A percentile compares a stretch with the other conserved stretches of the same genome.
Evolutionary conservation across 2,329 filamentous ascomycete genomes (phyloP).

Genomic region (Lizonia empirigonia): DNA sequence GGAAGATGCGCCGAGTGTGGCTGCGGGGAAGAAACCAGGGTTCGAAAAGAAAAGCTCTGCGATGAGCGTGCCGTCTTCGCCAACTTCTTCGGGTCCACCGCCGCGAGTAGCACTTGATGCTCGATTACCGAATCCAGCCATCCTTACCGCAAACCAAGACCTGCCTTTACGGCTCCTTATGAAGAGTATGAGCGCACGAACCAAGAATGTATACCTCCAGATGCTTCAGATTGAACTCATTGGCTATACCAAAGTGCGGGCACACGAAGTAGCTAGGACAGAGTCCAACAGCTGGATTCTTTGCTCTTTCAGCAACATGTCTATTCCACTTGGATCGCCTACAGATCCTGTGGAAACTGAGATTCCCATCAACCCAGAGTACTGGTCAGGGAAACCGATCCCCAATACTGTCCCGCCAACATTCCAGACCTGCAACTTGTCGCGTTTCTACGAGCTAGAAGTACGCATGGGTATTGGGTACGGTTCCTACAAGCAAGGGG

Average conservation of each 20-base stretch:
- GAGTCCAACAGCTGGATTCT: slow-evolving; percentile 80
- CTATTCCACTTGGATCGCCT: slow-evolving; percentile 68
- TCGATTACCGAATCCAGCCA: slow-evolving; percentile 81
- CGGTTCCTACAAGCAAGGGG: slow-evolving; percentile 61
- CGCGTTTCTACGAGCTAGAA: slow-evolving; percentile 81
- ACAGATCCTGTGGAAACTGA: slow-evolving; percentile 68
- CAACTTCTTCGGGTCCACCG: slow-evolving; percentile 28
- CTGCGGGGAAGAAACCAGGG: slow-evolving; percentile 61
- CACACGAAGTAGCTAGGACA: slow-evolving; percentile 72
- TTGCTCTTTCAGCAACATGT: slow-evolving; percentile 71
- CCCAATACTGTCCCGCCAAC: slow-evolving; percentile 87
- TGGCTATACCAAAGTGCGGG: slow-evolving; percentile 77
- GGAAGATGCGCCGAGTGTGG: slow-evolving; percentile 34
- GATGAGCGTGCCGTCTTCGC: slow-evolving; percentile 23
- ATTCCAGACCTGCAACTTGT: slow-evolving; percentile 88
- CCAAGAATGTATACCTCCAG: slow-evolving; percentile 74
- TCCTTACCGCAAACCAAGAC: slow-evolving; percentile 87
- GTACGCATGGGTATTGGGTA: slow-evolving; percentile 78
- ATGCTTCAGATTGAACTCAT: slow-evolving; percentile 83
- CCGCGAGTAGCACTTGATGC: slow-evolving; percentile 77
- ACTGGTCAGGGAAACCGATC: slow-evolving; percentile 75
- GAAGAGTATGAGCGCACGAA: slow-evolving; percentile 72
- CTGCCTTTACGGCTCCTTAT: slow-evolving; percentile 80
- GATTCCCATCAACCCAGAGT: slow-evolving; percentile 67
- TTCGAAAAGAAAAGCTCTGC: slow-evolving; percentile 56